These are phyloP conservation scores for Solidago caesia DNA, from an alignment of 129 eudicot genomes.

Conservation along the genomic window DNA sequence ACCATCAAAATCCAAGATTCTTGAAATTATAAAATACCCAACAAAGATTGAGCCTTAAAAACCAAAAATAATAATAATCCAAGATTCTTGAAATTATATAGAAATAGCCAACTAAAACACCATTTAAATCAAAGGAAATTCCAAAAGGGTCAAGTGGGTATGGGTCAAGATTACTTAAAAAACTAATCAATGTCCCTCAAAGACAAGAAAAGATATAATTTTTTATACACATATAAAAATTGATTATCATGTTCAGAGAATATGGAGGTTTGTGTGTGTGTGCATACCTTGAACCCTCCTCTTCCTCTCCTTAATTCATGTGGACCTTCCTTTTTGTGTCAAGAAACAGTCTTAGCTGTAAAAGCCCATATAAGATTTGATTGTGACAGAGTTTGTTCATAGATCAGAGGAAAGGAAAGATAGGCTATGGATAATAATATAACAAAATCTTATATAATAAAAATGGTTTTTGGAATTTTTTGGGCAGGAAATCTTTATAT, in stretches of 20 bases:
- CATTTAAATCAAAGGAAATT: conserved; percentile 30
- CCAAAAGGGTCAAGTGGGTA: conserved; percentile 55
- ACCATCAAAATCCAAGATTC: conserved; percentile 29
- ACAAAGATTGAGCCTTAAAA: conserved; percentile 42
- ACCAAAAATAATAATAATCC: conserved; percentile 25
- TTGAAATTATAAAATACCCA: conserved; percentile 50
- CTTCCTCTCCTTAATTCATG: conserved; percentile 43
- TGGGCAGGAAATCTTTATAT: conserved; percentile 48
- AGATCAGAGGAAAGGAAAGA: conserved; percentile 44
- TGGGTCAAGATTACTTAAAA: conserved; percentile 41
- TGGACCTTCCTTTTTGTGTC: conserved; percentile 71
- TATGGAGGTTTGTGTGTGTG: conserved; percentile 45
- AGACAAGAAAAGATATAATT: conserved; percentile 37
- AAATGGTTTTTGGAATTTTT: conserved; percentile 54
- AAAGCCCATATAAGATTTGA: conserved; percentile 70
- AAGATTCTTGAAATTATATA: conserved; percentile 38
- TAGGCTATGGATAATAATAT: conserved; percentile 42
- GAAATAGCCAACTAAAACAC: conserved; percentile 44
- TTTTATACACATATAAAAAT: background rate
- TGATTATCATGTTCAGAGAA: conserved; percentile 57
- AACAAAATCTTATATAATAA: background rate
- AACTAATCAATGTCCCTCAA: conserved; percentile 27
- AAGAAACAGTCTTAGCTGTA: conserved; percentile 80
- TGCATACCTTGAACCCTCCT: conserved; percentile 90
- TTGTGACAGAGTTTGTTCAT: conserved; percentile 82